These are phyloP conservation scores for Rhododendron griersonianum DNA, from an alignment of 148 eudicot genomes.

Conservation along the genomic window DNA sequence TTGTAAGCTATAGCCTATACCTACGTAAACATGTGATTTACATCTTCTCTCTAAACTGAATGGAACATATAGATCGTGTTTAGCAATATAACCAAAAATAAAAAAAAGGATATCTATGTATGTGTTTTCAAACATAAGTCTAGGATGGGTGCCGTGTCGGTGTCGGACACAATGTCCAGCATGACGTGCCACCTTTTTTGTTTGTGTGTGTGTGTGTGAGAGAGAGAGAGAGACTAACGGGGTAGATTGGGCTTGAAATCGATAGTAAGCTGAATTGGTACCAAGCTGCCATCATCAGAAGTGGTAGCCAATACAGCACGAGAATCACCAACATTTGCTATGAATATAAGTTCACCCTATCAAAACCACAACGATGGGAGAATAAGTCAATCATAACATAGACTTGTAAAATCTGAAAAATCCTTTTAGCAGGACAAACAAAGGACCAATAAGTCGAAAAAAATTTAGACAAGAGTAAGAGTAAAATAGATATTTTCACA, in stretches of 20 bases:
- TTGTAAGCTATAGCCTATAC: neutral
- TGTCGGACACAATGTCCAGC: neutral
- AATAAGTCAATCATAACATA: neutral
- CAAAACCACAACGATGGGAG: neutral
- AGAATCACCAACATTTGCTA: constrained; percentile 91
- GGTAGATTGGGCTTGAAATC: constrained; percentile 94
- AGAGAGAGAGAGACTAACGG: constrained; percentile 46
- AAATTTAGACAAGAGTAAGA: neutral
- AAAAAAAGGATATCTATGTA: neutral
- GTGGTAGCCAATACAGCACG: constrained; percentile 89
- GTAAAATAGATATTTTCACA: neutral
- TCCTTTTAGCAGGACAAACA: neutral
- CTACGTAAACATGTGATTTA: neutral
- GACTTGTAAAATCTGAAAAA: neutral
- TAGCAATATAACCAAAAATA: neutral
- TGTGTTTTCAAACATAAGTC: neutral
- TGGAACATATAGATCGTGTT: neutral
- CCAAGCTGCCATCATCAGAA: constrained; percentile 63
- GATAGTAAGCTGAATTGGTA: constrained; percentile 70
- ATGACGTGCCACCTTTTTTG: neutral
- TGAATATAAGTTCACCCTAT: constrained; percentile 63
- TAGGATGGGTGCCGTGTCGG: neutral
- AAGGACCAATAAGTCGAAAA: neutral
- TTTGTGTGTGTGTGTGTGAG: neutral
- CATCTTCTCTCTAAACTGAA: neutral